Percentiles rank a stretch among this genome's conserved stretches.
Conservation (phyloP, 768 basidiomycete genomes). For the Mycena amicta region DNA sequence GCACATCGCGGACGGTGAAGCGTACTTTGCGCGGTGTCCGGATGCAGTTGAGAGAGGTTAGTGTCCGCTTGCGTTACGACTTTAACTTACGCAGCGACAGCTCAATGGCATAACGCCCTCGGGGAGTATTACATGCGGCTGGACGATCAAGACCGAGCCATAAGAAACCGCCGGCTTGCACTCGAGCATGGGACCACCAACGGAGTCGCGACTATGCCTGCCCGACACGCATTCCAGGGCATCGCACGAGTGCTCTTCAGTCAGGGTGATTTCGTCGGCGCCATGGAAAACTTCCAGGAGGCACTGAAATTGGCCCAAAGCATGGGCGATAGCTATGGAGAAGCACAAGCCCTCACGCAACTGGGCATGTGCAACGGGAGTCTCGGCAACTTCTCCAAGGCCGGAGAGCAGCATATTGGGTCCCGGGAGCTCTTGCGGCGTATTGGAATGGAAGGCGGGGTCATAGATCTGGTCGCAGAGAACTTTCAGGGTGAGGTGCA, state of each 20-base stretch:
- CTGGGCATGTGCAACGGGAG: no score
- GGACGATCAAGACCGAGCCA: background rate
- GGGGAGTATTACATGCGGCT: background rate
- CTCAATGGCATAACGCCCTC: background rate
- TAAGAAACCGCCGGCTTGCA: background rate
- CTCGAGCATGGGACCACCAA: background rate
- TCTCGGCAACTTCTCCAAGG: no score
- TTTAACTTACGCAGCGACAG: no score
- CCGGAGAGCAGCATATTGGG: no score
- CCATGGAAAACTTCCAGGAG: background rate
- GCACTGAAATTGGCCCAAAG: background rate
- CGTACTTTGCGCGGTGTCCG: no score
- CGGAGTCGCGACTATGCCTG: background rate
- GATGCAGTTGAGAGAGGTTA: no score
- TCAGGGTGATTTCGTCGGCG: background rate
- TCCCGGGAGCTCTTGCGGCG: no score
- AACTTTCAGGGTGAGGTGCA: constrained; percentile 1
- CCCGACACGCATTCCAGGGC: background rate
- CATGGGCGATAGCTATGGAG: background rate
- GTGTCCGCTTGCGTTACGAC: no score
- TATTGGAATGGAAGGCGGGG: background rate
- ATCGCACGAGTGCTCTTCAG: background rate
- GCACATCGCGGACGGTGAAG: no score
- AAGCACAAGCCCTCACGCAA: background rate
- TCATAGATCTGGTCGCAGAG: background rate